Evolutionary conservation across 148 eudicot species (phyloP), one percentile per base, ranked within the genome.

Genomic region (Hydrangea macrophylla): DNA sequence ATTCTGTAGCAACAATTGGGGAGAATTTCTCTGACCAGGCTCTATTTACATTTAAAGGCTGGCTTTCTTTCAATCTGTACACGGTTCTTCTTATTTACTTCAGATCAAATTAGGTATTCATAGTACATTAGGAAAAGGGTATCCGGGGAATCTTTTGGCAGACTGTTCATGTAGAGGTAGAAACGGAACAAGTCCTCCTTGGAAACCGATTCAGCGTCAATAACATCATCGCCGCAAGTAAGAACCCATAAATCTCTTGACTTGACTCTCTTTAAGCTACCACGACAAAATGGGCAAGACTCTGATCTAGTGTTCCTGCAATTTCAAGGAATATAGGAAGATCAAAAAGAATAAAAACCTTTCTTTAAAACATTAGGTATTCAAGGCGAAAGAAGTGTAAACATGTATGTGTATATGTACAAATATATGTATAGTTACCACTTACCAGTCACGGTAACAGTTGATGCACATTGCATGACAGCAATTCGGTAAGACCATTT

Each of bases 391-490:
- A 57, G 42, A 39, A 64, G 26, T 22, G 25, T 0, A 55, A 70
- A 45, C 1, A 20, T 50, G 28, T 22, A 60, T 24, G 17, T 35
- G 50, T 15, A 15, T 48, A 48, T 18, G 53, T n/a, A 5, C 18
- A 12, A 9, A 42, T 42, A 32, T 27, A 10, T 1, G 17, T 73
- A n/a, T n/a, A n/a, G n/a, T n/a, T n/a, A n/a, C n/a, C n/a, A n/a
- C n/a, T n/a, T 84, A 89, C 95, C 95, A 89, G 70, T 89, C 79
- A 5, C 89, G 86, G 56, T 82, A 89, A 73, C 90, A 89, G 70
- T 80, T 89, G 73, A 89, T 82, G 79, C 95, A 89, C 95, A 89
- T 84, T 32, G 86, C 86, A 67, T 89, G 95, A 84, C 88, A 86
- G 76, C 95, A 89, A 67, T 77, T 83, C 20, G 95, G 95, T 71